These are phyloP conservation scores for Agrostemma githago DNA, from an alignment of 148 eudicot genomes.

Conservation along the genomic window DNA sequence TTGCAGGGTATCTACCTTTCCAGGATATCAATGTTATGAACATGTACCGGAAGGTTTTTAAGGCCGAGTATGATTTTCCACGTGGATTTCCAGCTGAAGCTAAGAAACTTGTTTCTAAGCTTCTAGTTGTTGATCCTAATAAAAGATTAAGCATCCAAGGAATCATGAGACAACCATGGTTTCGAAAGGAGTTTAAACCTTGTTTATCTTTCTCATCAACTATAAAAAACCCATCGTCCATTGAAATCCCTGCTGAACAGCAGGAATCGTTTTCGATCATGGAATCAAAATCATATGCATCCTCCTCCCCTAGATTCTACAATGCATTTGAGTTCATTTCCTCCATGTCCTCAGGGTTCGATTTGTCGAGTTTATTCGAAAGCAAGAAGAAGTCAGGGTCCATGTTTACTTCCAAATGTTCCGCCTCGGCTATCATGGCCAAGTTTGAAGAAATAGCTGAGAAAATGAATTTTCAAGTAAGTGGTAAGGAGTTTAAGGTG, in stretches of 20 bases:
- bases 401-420: conserved; percentile 55
- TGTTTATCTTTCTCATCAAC: conserved; percentile 22
- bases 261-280: conserved; percentile 11
- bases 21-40: conserved; percentile 59
- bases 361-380: conserved; percentile 65
- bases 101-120: conserved; percentile 47
- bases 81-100: conserved; percentile 55
- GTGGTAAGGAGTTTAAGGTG: conserved; percentile 43
- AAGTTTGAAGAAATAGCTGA: conserved; percentile 45
- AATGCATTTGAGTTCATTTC: conserved; percentile 89
- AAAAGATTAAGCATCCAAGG: conserved; percentile 44
- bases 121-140: conserved; percentile 47
- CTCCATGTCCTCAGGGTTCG: conserved; percentile 86
- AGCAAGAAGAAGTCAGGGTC: conserved; percentile 37
- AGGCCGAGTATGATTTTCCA: conserved; percentile 54
- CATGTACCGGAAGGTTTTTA: conserved; percentile 62
- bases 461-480: conserved; percentile 40
- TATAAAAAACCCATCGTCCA: conserved; percentile 20
- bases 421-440: conserved; percentile 41
- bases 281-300: conserved; percentile 25
- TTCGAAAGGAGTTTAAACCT: conserved; percentile 34
- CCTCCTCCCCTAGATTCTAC: conserved; percentile 48
- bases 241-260: neutral
- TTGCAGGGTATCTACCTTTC: conserved; percentile 66
- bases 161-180: conserved; percentile 57